Evolutionary conservation across 306 rosid genomes (phyloP).

Genomic region (Abrus precatorius): DNA sequence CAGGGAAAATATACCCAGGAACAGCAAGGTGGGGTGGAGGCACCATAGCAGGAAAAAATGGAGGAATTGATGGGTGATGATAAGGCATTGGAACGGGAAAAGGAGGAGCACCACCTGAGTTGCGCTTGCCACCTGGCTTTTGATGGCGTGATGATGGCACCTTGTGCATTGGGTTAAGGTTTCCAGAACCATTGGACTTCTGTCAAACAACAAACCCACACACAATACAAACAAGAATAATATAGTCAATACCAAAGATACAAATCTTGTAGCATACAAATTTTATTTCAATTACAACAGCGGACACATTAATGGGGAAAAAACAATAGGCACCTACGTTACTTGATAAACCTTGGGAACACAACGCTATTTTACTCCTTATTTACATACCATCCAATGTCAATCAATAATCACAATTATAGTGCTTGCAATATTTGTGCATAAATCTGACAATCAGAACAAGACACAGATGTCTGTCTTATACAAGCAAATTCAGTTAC

Average conservation of each 20-base stretch:
- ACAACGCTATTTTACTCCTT: not conserved
- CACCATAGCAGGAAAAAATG: slow-evolving; percentile 68
- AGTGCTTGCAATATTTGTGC: not conserved
- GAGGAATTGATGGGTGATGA: slow-evolving; percentile 66
- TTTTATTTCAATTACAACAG: slow-evolving; percentile 18
- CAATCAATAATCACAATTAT: slow-evolving; percentile 11
- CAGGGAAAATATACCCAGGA: slow-evolving; percentile 75
- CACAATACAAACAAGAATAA: slow-evolving; percentile 32
- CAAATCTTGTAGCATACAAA: slow-evolving; percentile 12
- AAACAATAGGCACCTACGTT: not conserved
- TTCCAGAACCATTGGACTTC: slow-evolving; percentile 71
- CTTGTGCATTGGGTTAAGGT: slow-evolving; percentile 61
- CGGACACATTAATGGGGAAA: not conserved
- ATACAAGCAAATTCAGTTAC: slow-evolving; percentile 25
- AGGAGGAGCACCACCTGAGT: slow-evolving; percentile 62
- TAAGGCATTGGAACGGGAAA: slow-evolving; percentile 68
- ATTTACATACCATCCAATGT: slow-evolving; percentile 6
- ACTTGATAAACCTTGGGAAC: not conserved
- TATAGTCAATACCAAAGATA: slow-evolving; percentile 18
- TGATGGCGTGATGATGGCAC: slow-evolving; percentile 69
- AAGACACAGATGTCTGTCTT: not conserved
- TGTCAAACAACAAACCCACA: slow-evolving; percentile 62
- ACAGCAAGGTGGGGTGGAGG: slow-evolving; percentile 73
- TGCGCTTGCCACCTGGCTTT: slow-evolving; percentile 72
- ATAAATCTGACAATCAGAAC: slow-evolving; percentile 2